Percentiles rank a stretch among this genome's conserved stretches.
Conservation (phyloP, 164 flowering plant species). For the Chloranthus sessilifolius region DNA sequence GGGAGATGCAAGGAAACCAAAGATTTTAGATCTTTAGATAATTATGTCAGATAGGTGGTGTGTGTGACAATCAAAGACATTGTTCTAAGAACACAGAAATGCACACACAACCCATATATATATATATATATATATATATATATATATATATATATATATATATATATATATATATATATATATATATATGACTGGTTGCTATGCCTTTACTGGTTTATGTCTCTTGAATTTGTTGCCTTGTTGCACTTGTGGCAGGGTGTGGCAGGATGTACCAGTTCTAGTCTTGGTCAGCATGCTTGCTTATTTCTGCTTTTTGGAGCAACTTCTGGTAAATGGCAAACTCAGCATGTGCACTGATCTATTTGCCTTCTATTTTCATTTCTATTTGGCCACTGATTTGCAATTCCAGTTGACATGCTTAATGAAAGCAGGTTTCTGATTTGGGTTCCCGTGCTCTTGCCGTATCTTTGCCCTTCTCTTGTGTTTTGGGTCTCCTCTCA, state of each 20-base stretch:
- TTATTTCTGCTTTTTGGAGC: constrained; percentile 87
- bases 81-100: too few relatives aligned
- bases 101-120: too few relatives aligned
- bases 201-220: too few relatives aligned
- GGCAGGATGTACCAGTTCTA: constrained; percentile 83
- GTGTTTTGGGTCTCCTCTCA: constrained; percentile 75
- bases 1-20: too few relatives aligned
- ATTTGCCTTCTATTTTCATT: background rate
- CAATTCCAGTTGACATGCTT: background rate
- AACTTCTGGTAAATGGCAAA: constrained; percentile 53
- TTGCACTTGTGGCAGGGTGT: constrained; percentile 45
- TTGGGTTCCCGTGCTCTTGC: constrained; percentile 72
- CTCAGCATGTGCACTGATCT: background rate
- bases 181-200: too few relatives aligned
- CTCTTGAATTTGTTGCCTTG: too few relatives aligned
- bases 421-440: constrained; percentile 47
- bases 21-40: too few relatives aligned
- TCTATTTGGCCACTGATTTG: background rate
- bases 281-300: constrained; percentile 88
- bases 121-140: too few relatives aligned
- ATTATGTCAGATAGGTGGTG: too few relatives aligned
- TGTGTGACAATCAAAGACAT: too few relatives aligned
- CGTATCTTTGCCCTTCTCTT: constrained; percentile 71
- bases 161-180: too few relatives aligned
- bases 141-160: too few relatives aligned